phyloP scores from a whole-genome alignment of 345 rosid genomes.

The Isatis tinctoria region DNA sequence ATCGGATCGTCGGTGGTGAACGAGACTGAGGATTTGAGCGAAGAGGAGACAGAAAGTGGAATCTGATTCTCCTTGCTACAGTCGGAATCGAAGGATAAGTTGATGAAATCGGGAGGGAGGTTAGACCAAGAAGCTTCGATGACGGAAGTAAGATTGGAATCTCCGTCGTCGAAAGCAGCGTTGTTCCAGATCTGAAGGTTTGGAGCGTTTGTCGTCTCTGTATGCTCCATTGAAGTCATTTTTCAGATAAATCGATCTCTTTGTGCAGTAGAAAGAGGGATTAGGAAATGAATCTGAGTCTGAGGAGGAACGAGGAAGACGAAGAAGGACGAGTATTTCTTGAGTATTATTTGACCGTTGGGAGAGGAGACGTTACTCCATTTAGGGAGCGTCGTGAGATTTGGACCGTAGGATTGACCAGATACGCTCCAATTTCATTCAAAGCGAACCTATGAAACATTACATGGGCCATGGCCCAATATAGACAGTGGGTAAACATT shows the following conservation, averaged over 20 bases:
- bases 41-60: neutral
- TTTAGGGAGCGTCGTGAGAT: slow-evolving; percentile 11
- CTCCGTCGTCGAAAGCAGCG: slow-evolving; percentile 81
- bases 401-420: slow-evolving; percentile 26
- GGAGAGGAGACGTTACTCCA: slow-evolving; percentile 49
- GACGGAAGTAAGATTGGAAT: slow-evolving; percentile 40
- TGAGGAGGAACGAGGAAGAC: neutral
- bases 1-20: slow-evolving; percentile 30
- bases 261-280: neutral
- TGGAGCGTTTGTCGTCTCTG: slow-evolving; percentile 40
- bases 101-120: slow-evolving; percentile 33
- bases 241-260: neutral
- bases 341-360: slow-evolving; percentile 67
- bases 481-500: neutral
- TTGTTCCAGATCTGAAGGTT: slow-evolving; percentile 91
- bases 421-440: slow-evolving; percentile 70
- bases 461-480: neutral
- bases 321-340: slow-evolving; percentile 31
- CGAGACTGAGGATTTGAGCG: slow-evolving; percentile 16
- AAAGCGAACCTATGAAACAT: slow-evolving; percentile 1
- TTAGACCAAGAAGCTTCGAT: slow-evolving; percentile 48
- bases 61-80: slow-evolving; percentile 26
- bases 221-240: slow-evolving; percentile 56
- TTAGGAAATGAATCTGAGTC: neutral
- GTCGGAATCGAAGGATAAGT: slow-evolving; percentile 56